These are phyloP conservation scores for Neurospora sp. DNA, from an alignment of 495 filamentous ascomycete species.

Conservation along the genomic window DNA sequence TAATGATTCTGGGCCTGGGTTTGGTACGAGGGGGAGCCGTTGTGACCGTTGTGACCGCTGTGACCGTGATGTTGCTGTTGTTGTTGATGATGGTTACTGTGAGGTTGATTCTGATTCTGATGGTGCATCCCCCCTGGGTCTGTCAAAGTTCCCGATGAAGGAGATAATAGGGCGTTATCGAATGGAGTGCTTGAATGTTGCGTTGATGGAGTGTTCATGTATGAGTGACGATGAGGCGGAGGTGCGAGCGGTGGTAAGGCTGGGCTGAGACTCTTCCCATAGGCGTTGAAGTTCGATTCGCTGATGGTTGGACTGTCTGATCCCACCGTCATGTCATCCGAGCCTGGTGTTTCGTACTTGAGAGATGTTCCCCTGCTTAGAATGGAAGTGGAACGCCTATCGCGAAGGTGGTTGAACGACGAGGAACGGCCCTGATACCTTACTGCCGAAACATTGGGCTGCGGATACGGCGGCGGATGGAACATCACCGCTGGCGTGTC, in stretches of 20 bases:
- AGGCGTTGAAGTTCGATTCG: constrained; percentile 3
- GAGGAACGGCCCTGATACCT: constrained; percentile 24
- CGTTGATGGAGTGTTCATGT: neutral
- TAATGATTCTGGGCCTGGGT: neutral
- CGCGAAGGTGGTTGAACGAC: constrained; percentile 8
- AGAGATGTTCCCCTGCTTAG: constrained; percentile 6
- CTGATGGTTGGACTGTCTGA: neutral
- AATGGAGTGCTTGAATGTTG: neutral
- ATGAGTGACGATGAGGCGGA: neutral
- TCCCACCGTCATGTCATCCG: constrained; percentile 15
- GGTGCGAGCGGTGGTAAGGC: neutral
- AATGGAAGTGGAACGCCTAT: neutral
- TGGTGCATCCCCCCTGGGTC: neutral
- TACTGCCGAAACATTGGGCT: constrained; percentile 34
- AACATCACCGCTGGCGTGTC: constrained; percentile 31
- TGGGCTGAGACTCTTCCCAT: neutral
- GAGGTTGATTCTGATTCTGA: constrained; percentile 1
- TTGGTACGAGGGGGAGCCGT: neutral
- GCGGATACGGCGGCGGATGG: constrained; percentile 32
- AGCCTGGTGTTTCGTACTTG: constrained; percentile 25
- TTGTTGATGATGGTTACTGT: neutral
- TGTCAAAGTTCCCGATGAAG: neutral
- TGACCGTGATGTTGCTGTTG: neutral
- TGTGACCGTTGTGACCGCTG: neutral
- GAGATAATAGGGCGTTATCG: neutral